Base-by-base conservation (phyloP, 1,284 basidiomycete genomes). In the Trametes versicolor region DNA sequence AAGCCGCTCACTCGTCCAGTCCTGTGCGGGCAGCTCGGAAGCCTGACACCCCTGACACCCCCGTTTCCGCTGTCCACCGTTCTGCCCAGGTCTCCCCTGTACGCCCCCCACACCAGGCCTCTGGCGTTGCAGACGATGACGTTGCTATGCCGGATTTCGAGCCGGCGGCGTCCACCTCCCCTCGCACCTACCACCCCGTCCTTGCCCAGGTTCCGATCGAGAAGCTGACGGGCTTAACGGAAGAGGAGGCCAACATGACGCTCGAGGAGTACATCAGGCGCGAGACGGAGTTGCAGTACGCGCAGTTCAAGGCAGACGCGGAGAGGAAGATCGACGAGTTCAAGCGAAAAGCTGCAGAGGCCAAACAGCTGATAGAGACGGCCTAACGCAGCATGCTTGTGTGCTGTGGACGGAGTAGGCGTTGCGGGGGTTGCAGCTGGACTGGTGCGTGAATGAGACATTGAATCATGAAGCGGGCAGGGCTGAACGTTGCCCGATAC, bases 251-350 rank as follows among this genome's bases (percentile, higher is more conserved):
- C 60, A 75, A 80, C 34, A 87, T 93, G 89, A 89, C 90, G 0
- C 85, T 93, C 41, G 91, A 93, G 70, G 86, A 93, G 71, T 93
- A 89, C 87, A 88, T 93, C 65, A 81, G 87, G 58, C 85, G 87
- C 69, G 90, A 93, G 76, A 90, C 91, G 72, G 81, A 81, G 63
- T 74, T 85, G 41, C 84, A 92, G 73, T 86, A 85, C 66, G 86
- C 87, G 68, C 84, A 82, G 69, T 83, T 93, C 66, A 81, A 82
- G 73, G 75, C 80, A 62, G 90, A 92, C 69, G 91, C 87, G 8
- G 86, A 87, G 74, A 77, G 81, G 65, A 83, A 85, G 73, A 82
- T 93, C 63, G 79, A 79, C 45, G 76, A 79, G 71, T 91, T 93
- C 73, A 83, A 83, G 74, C 79, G 80, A 66, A 82, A 79, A 66